Base-by-base conservation (phyloP, 306 rosid species). In the Vigna radiata region DNA sequence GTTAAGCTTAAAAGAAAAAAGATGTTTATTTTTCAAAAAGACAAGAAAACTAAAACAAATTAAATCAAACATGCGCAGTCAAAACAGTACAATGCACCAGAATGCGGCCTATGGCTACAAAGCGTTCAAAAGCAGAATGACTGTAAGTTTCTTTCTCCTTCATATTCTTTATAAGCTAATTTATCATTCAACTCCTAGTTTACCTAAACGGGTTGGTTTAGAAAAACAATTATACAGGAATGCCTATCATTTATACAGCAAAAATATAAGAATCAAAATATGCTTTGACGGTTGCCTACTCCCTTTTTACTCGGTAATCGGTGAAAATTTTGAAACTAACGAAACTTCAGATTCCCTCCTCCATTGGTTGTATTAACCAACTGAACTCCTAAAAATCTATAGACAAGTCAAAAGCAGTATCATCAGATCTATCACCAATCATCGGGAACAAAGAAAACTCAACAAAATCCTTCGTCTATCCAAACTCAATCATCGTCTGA, bases 401-500 rank as follows among this genome's bases (percentile, higher is more conserved):
- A 72, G 80, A 31, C 80, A 82, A 29, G 83, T 86, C 80, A 43
- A 78, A 77, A 79, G 79, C 23, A 69, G 77, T 74, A 85, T 81
- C 80, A 64, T 83, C 84, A 70, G 75, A 44, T 87, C 81, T 78
- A 79, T 62, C 68, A 84, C 81, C 81, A 65, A 75, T 83, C 84
- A 81, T 68, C 59, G 23, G 21, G 62, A 49, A 64, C 77, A 69
- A 70, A 70, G 72, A 67, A 50, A 60, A 70, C 82, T 72, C 73
- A 73, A 65, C 72, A 78, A 84, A 70, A 78, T 72, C 87, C 69
- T 85, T 75, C 73, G 25, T 70, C 88, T 84, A 88, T 65, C 92
- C 91, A 59, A 46, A 86, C 66, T 95, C 91, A 59, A 46, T 95
- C 98, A 17, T 90, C 96, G 15, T 95, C 98, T 67, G 99, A 95